phyloP scores from a whole-genome alignment of 495 filamentous ascomycete genomes.

The Aspergillus cristatus region DNA sequence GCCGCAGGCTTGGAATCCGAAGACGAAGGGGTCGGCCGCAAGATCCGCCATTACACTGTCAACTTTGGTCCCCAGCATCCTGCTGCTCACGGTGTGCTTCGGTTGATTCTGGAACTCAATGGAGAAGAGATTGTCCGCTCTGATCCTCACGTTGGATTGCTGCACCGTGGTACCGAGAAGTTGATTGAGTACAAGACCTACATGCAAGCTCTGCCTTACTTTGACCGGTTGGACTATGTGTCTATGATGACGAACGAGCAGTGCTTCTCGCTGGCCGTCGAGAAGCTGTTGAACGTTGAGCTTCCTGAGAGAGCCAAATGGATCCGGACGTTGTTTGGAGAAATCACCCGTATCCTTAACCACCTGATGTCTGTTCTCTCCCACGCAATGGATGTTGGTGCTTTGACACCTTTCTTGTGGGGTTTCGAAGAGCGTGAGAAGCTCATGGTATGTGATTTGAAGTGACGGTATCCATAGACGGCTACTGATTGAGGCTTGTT shows the following conservation, averaged over 20 bases:
- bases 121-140: slow-evolving; percentile 95
- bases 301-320: slow-evolving; percentile 93
- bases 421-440: slow-evolving; percentile 99
- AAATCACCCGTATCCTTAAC: slow-evolving; percentile 92
- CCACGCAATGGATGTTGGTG: slow-evolving; percentile 99
- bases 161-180: slow-evolving; percentile 98
- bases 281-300: slow-evolving; percentile 97
- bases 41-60: slow-evolving; percentile 98
- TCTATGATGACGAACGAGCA: slow-evolving; percentile 99
- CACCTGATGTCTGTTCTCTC: slow-evolving; percentile 97
- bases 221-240: slow-evolving; percentile 97
- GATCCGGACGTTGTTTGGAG: slow-evolving; percentile 93
- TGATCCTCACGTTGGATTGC: slow-evolving; percentile 92
- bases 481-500: slow-evolving; percentile 4
- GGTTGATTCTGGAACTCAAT: slow-evolving; percentile 94
- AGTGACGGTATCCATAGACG: neutral
- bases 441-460: slow-evolving; percentile 64
- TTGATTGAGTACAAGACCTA: slow-evolving; percentile 99
- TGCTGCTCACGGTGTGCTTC: slow-evolving; percentile 95
- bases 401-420: slow-evolving; percentile 97
- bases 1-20: slow-evolving; percentile 39
- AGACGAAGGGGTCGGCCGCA: slow-evolving; percentile 56
- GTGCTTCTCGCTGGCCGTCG: slow-evolving; percentile 87
- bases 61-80: slow-evolving; percentile 99
- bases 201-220: slow-evolving; percentile 95